These are phyloP conservation scores for Phytophthora citricola DNA, from an alignment of 352 stramenopile species.

Conservation along the genomic window DNA sequence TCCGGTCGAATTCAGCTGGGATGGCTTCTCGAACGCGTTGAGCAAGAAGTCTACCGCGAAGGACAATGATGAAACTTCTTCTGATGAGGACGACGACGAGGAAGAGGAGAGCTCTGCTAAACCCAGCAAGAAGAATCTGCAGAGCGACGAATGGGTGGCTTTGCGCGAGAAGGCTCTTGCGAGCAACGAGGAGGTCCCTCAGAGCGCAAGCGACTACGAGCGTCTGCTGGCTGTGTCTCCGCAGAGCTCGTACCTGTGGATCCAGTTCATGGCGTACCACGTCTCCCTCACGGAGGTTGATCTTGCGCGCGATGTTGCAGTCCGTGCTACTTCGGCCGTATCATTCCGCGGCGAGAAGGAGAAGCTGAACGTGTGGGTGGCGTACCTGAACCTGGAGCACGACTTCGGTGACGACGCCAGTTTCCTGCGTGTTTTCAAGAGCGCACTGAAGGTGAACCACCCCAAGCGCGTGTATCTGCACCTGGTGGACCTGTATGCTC, in stretches of 20 bases:
- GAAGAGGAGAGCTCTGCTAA: constrained; percentile 76
- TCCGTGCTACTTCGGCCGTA: constrained; percentile 93
- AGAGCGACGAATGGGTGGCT: constrained; percentile 95
- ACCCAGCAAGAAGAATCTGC: constrained; percentile 89
- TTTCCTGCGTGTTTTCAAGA: constrained; percentile 92
- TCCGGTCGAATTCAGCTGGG: constrained; percentile 88
- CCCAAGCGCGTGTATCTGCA: constrained; percentile 96
- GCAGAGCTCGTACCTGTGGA: constrained; percentile 97
- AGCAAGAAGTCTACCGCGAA: constrained; percentile 54
- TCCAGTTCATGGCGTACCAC: constrained; percentile 98
- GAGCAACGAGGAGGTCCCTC: constrained; percentile 91
- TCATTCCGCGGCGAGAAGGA: constrained; percentile 96
- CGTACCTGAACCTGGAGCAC: constrained; percentile 96
- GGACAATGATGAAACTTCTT: constrained; percentile 54
- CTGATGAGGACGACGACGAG: constrained; percentile 57
- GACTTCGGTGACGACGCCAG: constrained; percentile 94
- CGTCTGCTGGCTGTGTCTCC: constrained; percentile 93
- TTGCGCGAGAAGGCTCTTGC: constrained; percentile 94
- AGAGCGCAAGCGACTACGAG: constrained; percentile 96
- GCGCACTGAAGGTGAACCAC: constrained; percentile 94
- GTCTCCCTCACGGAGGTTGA: constrained; percentile 95
- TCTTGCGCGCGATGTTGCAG: constrained; percentile 92
- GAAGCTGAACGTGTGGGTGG: constrained; percentile 98
- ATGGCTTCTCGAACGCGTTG: constrained; percentile 84
- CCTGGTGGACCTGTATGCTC: constrained; percentile 93